Evolutionary conservation across 768 basidiomycete species (phyloP), one percentile per base, ranked within the genome.

Genomic region (Boletus subcaerulescens): DNA sequence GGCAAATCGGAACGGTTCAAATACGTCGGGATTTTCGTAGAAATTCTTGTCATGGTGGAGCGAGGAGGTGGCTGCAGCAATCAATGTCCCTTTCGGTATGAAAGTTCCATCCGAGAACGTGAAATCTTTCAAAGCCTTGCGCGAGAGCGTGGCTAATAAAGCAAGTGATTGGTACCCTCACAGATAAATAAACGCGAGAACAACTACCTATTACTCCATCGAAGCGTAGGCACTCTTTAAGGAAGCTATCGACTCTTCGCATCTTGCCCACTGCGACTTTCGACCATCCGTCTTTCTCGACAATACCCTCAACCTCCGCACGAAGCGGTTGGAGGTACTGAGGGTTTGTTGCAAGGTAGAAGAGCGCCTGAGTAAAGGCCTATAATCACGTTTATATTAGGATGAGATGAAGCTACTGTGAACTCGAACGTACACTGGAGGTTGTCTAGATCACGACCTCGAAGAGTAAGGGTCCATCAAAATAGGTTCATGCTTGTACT

Each of bases 311-410:
- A 17, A 39, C 38, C 38, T 39, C 38, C n/a, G 11, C 38, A 14
- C 38, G 38, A 18, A 39, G 38, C n/a, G 38, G 38, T 17, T 39
- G 15, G n/a, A 39, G 3, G 17, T 17, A 39, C 17, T 18, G 17
- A 9, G 38, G 38, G 17, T 39, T 8, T 39, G 15, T n/a, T 39
- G 38, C 38, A 17, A 39, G n/a, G 15, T 8, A 39, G 17, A 39
- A 39, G n/a, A 39, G 38, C n/a, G 38, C n/a, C n/a, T 39, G 38
- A 18, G 68, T 68, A 32, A 76, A 65, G 32, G 56, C 65, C 73
- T 74, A 24, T 13, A 39, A 39, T 45, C 3, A 0, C 1, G 8
- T 11, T 18, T 9, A 9, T 39, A n/a, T 39, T 9, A 39, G n/a
- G 18, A 11, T 10, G 8, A 14, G 38, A 39, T 39, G 17, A 39